A percentile compares a stretch with the other conserved stretches of the same genome.
phyloP scores from a whole-genome alignment of 2,329 filamentous ascomycete genomes.

The Calonectria pseudoturangicola region DNA sequence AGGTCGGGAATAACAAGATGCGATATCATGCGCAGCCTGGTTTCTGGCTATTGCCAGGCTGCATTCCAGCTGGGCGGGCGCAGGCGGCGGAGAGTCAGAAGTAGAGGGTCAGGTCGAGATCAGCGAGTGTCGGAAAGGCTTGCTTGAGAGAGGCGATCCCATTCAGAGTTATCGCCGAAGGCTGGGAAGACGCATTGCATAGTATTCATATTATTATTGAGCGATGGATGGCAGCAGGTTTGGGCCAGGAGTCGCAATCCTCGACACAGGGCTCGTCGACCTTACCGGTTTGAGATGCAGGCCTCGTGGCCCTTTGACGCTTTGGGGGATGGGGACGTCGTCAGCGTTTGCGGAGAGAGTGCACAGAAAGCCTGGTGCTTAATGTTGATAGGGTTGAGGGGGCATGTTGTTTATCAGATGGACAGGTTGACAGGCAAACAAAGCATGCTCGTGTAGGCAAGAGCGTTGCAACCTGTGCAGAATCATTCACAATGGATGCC shows the following conservation, averaged over 20 bases:
- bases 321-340: constrained; percentile 44
- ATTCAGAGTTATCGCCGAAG: constrained; percentile 36
- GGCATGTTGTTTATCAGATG: constrained; percentile 15
- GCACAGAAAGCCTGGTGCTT: constrained; percentile 30
- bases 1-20: constrained; percentile 18
- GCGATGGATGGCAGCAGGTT: constrained; percentile 19
- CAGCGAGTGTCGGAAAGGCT: constrained; percentile 3
- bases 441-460: constrained; percentile 26
- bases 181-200: constrained; percentile 22
- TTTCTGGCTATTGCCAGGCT: constrained; percentile 26
- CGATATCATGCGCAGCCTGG: constrained; percentile 27
- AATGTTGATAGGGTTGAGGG: constrained; percentile 32
- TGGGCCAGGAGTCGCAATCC: constrained; percentile 12
- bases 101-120: constrained; percentile 23
- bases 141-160: constrained; percentile 18
- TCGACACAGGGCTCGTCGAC: constrained; percentile 37
- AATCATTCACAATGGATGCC: constrained; percentile 16
- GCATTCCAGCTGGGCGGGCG: constrained; percentile 37
- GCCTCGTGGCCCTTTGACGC: constrained; percentile 49
- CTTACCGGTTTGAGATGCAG: constrained; percentile 52
- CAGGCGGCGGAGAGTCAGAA: constrained; percentile 26
- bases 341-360: constrained; percentile 45
- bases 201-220: constrained; percentile 5
- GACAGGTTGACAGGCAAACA: constrained; percentile 10
- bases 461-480: constrained; percentile 33